Evolutionary conservation across 1,284 basidiomycete genomes (phyloP), one percentile per base, ranked within the genome.

Genomic region (Boletus hoseneyae): DNA sequence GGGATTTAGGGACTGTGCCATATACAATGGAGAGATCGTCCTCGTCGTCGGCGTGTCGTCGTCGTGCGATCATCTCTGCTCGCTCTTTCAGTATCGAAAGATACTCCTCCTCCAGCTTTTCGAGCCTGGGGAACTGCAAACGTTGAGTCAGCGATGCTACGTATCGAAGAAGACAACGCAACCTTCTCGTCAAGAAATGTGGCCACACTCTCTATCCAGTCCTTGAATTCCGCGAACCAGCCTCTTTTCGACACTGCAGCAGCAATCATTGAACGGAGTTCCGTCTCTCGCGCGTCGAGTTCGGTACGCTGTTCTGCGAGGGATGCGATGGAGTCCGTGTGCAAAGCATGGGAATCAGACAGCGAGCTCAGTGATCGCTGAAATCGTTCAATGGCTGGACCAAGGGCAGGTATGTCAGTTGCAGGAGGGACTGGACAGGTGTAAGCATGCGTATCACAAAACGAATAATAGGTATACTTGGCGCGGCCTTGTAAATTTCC

Each of bases 151-250:
- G 47, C 13, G 43, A 44, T 21, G 30, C 30, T n/a, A 7, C 9
- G 4, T 9, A 2, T 36, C 10, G 18, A 48, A 25, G 50, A 29
- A 27, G 21, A 35, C 19, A 45, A 54, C 61, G 3, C 6, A 38
- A 92, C 92, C 83, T 97, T 97, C 67, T 93, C 91, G 61, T 96
- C 93, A 33, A 97, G 73, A 66, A 97, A 97, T 4, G 78, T 78
- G 2, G 91, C 93, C 5, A 97, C 80, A 57, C 82, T 83, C 65
- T 97, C 94, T 0, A 95, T 75, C 86, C 91, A 95, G 36, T 88
- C 86, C 52, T 78, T 78, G 71, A 97, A 93, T 47, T 84, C 83
- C 13, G 75, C 75, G 58, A 96, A 94, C 92, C 93, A 97, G 38
- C 86, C 84, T 41, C 88, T 75, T 68, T 96, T 96, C 41, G 74